Base-by-base conservation (phyloP, 768 basidiomycete species). In the Tephrocybe sp. region DNA sequence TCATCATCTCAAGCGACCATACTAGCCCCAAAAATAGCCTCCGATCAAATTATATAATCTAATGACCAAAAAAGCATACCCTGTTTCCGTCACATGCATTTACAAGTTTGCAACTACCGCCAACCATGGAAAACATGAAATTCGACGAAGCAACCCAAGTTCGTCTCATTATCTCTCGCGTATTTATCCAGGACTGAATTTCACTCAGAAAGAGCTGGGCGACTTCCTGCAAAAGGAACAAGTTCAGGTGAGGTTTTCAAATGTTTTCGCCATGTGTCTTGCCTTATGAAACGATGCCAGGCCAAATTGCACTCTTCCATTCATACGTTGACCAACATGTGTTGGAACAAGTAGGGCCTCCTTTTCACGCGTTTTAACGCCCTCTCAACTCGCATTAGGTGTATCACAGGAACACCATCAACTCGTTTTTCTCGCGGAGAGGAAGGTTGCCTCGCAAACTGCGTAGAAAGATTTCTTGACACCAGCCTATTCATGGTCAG, bases 381-480 rank as follows among this genome's bases (percentile, higher is more conserved):
- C 19, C 52, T 28, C 16, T 51, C 35, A 46, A 26, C 49, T 31
- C 39, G 51, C 36, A 26, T 24, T 55, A 93, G 92, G 65, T 96
- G 93, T 63, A 77, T 95, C 44, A 86, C 88, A 1, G 79, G 89
- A 38, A 82, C 82, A 15, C 87, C 90, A 11, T 86, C 86, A 8
- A 86, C 82, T 11, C 74, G 82, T 24, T 93, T 96, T 67, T 87
- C 89, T 18, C 75, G 86, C 41, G 71, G 79, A 32, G 95, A 98
- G 70, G 83, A 87, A 60, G 75, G 73, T 47, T 98, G 95, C 65
- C 77, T 98, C 41, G 72, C 78, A 45, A 94, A 95, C 69, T 97
- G 95, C 63, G 92, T 96, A 42, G 90, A 91, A 49, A 77, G 94
- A 50, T 98, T 97, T 73, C 72, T 98, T 59, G 95, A 98, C 71